These are phyloP conservation scores for Sugiyamaella lignohabitans DNA, from an alignment of 805 yeast genomes.

Conservation along the genomic window DNA sequence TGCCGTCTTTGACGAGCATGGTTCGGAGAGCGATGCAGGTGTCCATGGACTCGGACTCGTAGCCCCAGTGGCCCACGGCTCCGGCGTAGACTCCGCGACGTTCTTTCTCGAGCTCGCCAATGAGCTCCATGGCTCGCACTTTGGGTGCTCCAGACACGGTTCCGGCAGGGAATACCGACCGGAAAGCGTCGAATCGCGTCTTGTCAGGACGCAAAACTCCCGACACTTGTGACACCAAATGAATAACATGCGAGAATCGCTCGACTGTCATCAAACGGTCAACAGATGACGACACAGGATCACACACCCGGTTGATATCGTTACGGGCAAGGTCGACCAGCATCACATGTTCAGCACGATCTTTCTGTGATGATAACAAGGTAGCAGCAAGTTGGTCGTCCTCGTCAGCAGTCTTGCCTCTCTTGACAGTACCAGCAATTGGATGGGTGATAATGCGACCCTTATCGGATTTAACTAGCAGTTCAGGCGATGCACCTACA, in stretches of 20 bases:
- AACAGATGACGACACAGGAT: conserved; percentile 75
- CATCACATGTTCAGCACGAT: conserved; percentile 98
- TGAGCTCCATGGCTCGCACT: conserved; percentile 92
- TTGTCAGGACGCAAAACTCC: conserved; percentile 81
- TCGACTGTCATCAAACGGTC: conserved; percentile 86
- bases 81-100: conserved; percentile 97
- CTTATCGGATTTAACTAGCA: conserved; percentile 77
- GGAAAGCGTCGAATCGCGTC: conserved; percentile 91
- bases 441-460: conserved; percentile 89
- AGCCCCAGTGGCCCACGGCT: conserved; percentile 98
- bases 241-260: conserved; percentile 95
- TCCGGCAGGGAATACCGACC: conserved; percentile 98
- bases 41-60: conserved; percentile 91
- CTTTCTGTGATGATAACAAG: conserved; percentile 72
- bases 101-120: conserved; percentile 82
- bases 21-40: conserved; percentile 97
- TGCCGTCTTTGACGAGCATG: conserved; percentile 87
- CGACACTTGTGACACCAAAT: conserved; percentile 87
- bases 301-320: conserved; percentile 92
- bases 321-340: conserved; percentile 95
- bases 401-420: conserved; percentile 88
- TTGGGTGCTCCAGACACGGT: conserved; percentile 99
- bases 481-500: conserved; percentile 96
- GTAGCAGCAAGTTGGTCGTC: conserved; percentile 77
- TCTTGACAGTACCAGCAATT: conserved; percentile 90